Percentiles rank a stretch among this genome's conserved stretches.
phyloP scores from a whole-genome alignment of 441 rosid species.

The Mallotus repandus region DNA sequence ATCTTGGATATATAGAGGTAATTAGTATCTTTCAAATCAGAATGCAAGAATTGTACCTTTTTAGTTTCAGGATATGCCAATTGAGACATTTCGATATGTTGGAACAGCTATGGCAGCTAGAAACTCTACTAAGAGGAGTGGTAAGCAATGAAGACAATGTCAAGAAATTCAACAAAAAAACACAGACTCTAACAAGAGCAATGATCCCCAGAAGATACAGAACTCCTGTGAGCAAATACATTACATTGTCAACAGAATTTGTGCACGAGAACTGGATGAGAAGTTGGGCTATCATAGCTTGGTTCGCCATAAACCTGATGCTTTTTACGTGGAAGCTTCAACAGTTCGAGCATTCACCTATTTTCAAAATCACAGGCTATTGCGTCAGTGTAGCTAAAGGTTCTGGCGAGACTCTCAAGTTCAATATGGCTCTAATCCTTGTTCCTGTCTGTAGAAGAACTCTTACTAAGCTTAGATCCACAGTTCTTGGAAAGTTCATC shows the following conservation, averaged over 20 bases:
- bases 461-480: slow-evolving; percentile 68
- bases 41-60: neutral
- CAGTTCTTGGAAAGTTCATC: slow-evolving; percentile 46
- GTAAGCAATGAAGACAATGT: slow-evolving; percentile 42
- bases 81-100: neutral
- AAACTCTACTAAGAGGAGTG: slow-evolving; percentile 71
- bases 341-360: slow-evolving; percentile 30
- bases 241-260: slow-evolving; percentile 40
- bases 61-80: too few species aligned
- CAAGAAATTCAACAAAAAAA: slow-evolving; percentile 29
- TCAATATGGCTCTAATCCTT: slow-evolving; percentile 81
- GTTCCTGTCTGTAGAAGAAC: slow-evolving; percentile 78
- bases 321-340: slow-evolving; percentile 62
- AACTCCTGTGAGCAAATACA: slow-evolving; percentile 52
- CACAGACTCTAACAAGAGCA: slow-evolving; percentile 54
- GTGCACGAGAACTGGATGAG: slow-evolving; percentile 61
- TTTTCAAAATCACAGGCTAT: slow-evolving; percentile 61
- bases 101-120: slow-evolving; percentile 89
- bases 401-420: slow-evolving; percentile 72
- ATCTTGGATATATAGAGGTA: slow-evolving; percentile 86
- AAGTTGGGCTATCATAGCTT: slow-evolving; percentile 54
- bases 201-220: slow-evolving; percentile 79
- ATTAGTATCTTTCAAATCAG: neutral
- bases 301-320: slow-evolving; percentile 40
- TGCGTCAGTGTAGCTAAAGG: slow-evolving; percentile 86